Evolutionary conservation across 2,329 filamentous ascomycete species (phyloP).

Genomic region (Nemania serpens): DNA sequence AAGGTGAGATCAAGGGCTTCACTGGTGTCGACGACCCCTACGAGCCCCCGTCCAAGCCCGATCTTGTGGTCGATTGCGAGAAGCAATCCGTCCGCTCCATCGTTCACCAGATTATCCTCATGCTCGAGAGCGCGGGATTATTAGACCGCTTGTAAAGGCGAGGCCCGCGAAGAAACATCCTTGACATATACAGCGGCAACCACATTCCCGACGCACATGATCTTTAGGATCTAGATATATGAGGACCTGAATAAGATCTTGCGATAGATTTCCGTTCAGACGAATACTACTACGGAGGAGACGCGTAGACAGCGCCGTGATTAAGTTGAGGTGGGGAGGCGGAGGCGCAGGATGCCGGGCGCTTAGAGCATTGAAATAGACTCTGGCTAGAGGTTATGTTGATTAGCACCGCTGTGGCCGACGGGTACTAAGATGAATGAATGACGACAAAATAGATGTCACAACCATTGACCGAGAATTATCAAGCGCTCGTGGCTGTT

Average conservation of each 20-base stretch:
- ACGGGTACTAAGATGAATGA: neutral
- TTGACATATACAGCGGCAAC: slow-evolving; percentile 14
- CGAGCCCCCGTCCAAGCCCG: slow-evolving; percentile 78
- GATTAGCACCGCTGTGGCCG: neutral
- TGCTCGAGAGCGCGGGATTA: slow-evolving; percentile 87
- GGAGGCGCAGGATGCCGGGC: slow-evolving; percentile 6
- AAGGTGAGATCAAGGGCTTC: slow-evolving; percentile 95
- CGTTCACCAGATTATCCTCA: slow-evolving; percentile 93
- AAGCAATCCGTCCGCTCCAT: slow-evolving; percentile 89
- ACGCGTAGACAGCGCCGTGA: slow-evolving; percentile 1
- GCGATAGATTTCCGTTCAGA: slow-evolving; percentile 15
- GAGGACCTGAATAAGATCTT: slow-evolving; percentile 5
- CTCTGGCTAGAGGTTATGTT: slow-evolving; percentile 2
- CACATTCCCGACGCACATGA: slow-evolving; percentile 15
- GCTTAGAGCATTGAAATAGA: slow-evolving; percentile 21
- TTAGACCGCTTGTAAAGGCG: slow-evolving; percentile 67
- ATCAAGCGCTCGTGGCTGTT: slow-evolving; percentile 6
- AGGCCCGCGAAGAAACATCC: neutral
- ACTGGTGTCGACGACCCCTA: slow-evolving; percentile 98
- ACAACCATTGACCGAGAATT: slow-evolving; percentile 1
- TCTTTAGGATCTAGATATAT: slow-evolving; percentile 16
- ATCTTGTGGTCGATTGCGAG: slow-evolving; percentile 82
- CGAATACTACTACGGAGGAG: neutral
- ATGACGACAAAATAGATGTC: slow-evolving; percentile 8
- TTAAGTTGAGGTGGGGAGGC: neutral